Conservation (phyloP, 2,329 filamentous ascomycete species). For the Neophaeococcomyces mojaviensis region DNA sequence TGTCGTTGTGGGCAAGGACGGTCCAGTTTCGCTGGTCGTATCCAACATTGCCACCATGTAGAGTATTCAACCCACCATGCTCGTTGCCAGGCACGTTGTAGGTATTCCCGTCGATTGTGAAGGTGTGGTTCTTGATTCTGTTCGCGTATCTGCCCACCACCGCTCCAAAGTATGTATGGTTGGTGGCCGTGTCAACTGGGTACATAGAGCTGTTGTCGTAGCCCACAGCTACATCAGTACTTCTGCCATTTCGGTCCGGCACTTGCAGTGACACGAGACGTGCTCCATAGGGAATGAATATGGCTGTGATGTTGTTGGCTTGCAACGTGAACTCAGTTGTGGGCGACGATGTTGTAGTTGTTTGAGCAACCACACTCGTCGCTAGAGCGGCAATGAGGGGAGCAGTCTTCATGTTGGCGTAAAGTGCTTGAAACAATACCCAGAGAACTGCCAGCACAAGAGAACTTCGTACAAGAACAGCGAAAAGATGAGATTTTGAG, state of each 20-base stretch:
- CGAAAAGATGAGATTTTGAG: conserved; percentile 1
- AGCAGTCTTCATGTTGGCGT: conserved; percentile 6
- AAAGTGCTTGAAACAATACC: background rate
- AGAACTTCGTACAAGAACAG: background rate
- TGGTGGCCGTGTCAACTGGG: conserved; percentile 38
- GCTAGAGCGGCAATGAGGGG: conserved; percentile 2
- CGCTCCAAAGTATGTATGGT: conserved; percentile 41
- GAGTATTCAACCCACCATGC: conserved; percentile 42
- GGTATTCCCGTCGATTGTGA: conserved; percentile 40
- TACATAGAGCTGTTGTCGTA: conserved; percentile 43
- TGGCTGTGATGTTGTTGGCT: conserved; percentile 42
- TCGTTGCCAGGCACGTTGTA: conserved; percentile 47
- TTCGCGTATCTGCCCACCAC: conserved; percentile 48
- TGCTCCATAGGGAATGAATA: conserved; percentile 42
- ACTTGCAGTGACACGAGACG: conserved; percentile 41
- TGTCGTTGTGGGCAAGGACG: conserved; percentile 34
- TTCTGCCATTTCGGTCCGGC: conserved; percentile 42
- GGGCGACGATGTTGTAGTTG: conserved; percentile 29
- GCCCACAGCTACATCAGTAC: conserved; percentile 44
- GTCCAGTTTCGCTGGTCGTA: conserved; percentile 46
- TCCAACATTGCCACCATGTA: conserved; percentile 44
- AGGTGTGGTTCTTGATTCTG: conserved; percentile 50
- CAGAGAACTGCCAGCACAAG: background rate
- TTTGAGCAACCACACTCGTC: conserved; percentile 12
- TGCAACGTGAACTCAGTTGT: conserved; percentile 34